Evolutionary conservation across 2,329 filamentous ascomycete species (phyloP).

Genomic region (Alternaria arbusti): DNA sequence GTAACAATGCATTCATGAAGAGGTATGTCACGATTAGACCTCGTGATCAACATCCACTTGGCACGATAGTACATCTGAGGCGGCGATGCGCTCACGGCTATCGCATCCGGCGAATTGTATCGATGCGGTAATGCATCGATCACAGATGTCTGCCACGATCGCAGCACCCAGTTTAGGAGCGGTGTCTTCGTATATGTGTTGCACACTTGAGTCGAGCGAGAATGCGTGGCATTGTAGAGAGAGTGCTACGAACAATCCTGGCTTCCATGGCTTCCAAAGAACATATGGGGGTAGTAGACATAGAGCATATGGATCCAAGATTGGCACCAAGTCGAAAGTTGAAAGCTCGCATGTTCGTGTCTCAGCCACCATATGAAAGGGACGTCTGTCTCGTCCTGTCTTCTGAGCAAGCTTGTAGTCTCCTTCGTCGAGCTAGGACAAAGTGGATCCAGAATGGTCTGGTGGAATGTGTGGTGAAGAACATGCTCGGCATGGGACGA

Average conservation of each 20-base stretch:
- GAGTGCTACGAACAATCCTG: neutral
- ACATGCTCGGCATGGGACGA: too few relatives aligned
- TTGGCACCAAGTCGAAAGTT: neutral
- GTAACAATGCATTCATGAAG: conserved; percentile 11
- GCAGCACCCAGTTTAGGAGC: neutral
- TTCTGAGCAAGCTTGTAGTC: neutral
- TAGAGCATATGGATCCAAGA: neutral
- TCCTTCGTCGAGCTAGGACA: neutral
- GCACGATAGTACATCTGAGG: neutral
- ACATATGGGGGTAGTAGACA: neutral
- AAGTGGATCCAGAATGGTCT: neutral
- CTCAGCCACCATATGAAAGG: neutral
- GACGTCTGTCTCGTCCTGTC: neutral
- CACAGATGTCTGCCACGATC: neutral
- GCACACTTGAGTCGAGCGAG: neutral
- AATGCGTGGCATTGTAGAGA: neutral
- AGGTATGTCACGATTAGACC: conserved; percentile 2
- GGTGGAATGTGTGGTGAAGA: neutral
- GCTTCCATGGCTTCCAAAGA: neutral
- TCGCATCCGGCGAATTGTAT: neutral
- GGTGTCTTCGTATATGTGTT: neutral
- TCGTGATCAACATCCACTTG: neutral
- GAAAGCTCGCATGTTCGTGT: neutral
- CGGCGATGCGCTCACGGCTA: neutral
- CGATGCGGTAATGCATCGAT: neutral